A percentile compares a stretch with the other conserved stretches of the same genome.
These are phyloP conservation scores for Sporobolomyces pararoseus DNA, from an alignment of 768 basidiomycete genomes.

Conservation along the genomic window DNA sequence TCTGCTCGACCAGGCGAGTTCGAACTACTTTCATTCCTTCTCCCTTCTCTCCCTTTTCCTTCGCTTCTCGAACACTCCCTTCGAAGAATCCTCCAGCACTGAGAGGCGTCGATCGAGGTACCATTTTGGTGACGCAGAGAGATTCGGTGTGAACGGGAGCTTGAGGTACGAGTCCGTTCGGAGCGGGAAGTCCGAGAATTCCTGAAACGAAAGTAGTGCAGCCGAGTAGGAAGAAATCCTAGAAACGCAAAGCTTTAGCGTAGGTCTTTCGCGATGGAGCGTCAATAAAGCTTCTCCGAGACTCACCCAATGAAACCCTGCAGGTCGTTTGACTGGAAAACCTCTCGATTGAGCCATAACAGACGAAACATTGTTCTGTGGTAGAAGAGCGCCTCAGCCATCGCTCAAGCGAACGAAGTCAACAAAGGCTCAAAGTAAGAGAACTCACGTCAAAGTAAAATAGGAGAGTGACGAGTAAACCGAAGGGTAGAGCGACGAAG, in stretches of 20 bases:
- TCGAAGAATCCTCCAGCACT: conserved; percentile 39
- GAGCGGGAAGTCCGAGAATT: conserved; percentile 71
- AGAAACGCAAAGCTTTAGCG: conserved; percentile 43
- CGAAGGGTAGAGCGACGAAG: conserved; percentile 82
- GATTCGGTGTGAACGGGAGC: conserved; percentile 90
- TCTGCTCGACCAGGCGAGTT: conserved; percentile 78
- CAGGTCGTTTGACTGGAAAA: conserved; percentile 84
- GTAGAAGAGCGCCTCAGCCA: background rate
- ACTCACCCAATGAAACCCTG: conserved; percentile 54
- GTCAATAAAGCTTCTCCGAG: no score
- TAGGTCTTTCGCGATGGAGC: no score
- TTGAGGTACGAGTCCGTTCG: conserved; percentile 60
- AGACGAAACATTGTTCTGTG: conserved; percentile 61
- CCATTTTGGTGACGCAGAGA: conserved; percentile 50
- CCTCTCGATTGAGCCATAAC: conserved; percentile 85
- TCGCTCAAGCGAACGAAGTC: background rate
- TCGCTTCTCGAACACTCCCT: conserved; percentile 32
- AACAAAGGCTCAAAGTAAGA: no score
- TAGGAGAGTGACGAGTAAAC: conserved; percentile 76
- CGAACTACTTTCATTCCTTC: conserved; percentile 47
- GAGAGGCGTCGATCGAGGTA: conserved; percentile 31
- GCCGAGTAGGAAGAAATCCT: conserved; percentile 86
- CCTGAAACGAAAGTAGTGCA: conserved; percentile 84
- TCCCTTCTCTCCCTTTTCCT: conserved; percentile 29
- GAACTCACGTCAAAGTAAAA: conserved; percentile 81